These are phyloP conservation scores for Trichomonas vaginalis DNA, from an alignment of 208 protist species.

Conservation along the genomic window DNA sequence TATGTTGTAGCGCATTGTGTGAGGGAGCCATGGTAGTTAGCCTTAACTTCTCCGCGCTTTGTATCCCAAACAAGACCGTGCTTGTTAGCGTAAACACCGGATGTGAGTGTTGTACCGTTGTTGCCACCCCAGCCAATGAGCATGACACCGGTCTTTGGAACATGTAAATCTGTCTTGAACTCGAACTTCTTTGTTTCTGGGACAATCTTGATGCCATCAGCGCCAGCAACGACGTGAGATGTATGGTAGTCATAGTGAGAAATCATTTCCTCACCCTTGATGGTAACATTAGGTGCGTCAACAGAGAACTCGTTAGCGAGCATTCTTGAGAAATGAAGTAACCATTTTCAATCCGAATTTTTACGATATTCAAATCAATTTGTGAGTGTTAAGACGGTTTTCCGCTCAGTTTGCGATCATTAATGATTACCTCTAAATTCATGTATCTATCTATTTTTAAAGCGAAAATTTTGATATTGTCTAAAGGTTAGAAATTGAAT, in stretches of 20 bases:
- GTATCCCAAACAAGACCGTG: conserved; percentile 68
- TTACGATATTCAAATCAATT: neutral
- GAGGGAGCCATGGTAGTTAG: conserved; percentile 90
- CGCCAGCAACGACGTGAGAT: neutral
- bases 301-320: neutral
- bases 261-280: neutral
- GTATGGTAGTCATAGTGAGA: conserved; percentile 7
- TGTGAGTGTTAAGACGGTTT: neutral
- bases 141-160: conserved; percentile 50
- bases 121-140: conserved; percentile 89
- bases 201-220: neutral
- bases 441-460: too few relatives aligned
- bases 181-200: neutral
- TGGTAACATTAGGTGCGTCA: neutral
- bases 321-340: neutral
- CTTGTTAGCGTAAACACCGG: conserved; percentile 78
- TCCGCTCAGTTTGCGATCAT: too few relatives aligned
- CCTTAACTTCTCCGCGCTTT: conserved; percentile 57
- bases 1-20: conserved; percentile 80
- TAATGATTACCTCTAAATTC: too few relatives aligned
- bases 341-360: neutral
- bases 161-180: neutral
- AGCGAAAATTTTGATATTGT: too few relatives aligned
- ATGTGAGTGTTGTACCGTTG: conserved; percentile 91
- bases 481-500: too few relatives aligned